Evolutionary conservation across 1,139 yeast genomes (phyloP).

Genomic region (Candida tropicalis): DNA sequence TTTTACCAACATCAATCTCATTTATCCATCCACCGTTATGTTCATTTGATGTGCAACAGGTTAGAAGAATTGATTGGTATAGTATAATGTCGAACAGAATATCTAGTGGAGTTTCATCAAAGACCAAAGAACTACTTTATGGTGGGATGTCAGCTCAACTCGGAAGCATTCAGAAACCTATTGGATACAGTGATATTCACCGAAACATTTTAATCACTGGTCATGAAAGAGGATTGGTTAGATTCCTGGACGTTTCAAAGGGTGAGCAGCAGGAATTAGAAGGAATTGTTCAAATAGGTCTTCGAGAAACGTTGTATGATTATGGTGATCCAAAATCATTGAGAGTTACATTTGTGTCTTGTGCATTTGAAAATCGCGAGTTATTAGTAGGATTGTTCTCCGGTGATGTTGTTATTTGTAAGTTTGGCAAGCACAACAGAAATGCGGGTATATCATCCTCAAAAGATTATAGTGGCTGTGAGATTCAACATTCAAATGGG

Average conservation of each 20-base stretch:
- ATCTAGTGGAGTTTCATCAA: slow-evolving; percentile 43
- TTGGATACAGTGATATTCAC: slow-evolving; percentile 55
- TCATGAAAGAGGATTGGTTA: slow-evolving; percentile 75
- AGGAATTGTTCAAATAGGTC: slow-evolving; percentile 36
- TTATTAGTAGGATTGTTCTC: slow-evolving; percentile 66
- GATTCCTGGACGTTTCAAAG: slow-evolving; percentile 80
- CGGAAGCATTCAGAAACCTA: slow-evolving; percentile 36
- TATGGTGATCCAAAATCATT: slow-evolving; percentile 34
- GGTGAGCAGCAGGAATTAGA: slow-evolving; percentile 71
- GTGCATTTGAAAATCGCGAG: slow-evolving; percentile 79
- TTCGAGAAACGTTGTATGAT: slow-evolving; percentile 37
- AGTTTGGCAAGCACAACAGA: slow-evolving; percentile 54
- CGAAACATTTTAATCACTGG: slow-evolving; percentile 78
- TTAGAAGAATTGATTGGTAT: slow-evolving; percentile 71
- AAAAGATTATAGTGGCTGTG: slow-evolving; percentile 33
- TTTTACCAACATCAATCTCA: slow-evolving; percentile 77
- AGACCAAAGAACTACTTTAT: slow-evolving; percentile 45
- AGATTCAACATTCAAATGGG: slow-evolving; percentile 36
- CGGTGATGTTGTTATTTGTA: slow-evolving; percentile 78
- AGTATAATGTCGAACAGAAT: slow-evolving; percentile 59
- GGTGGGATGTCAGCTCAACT: slow-evolving; percentile 77
- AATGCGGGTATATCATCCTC: slow-evolving; percentile 17
- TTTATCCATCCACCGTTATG: slow-evolving; percentile 81
- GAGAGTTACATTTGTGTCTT: slow-evolving; percentile 61
- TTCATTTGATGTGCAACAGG: slow-evolving; percentile 52